Percentiles rank a stretch among this genome's conserved stretches.
Evolutionary conservation across 495 filamentous ascomycete genomes (phyloP).

Genomic region (Neurospora cerealis): DNA sequence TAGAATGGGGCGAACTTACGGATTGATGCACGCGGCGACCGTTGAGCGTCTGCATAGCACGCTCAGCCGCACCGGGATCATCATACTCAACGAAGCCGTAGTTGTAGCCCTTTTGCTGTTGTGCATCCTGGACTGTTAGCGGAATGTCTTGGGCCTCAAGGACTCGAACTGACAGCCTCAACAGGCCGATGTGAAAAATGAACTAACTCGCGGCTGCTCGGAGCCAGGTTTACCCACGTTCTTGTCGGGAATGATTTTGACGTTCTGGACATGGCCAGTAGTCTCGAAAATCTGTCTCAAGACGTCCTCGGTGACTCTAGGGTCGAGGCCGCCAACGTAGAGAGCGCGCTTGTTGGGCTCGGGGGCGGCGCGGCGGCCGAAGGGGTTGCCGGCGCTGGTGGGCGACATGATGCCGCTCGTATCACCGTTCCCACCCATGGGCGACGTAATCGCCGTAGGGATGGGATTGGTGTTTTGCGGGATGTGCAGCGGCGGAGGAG

Average conservation of each 20-base stretch:
- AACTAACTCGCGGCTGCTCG: not conserved
- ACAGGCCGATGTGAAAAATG: not conserved
- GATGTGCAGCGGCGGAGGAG: slow-evolving; percentile 85
- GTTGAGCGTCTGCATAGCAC: slow-evolving; percentile 95
- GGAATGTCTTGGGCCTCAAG: not conserved
- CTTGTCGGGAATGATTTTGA: slow-evolving; percentile 99
- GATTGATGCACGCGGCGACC: slow-evolving; percentile 90
- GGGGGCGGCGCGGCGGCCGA: slow-evolving; percentile 83
- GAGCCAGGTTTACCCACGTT: slow-evolving; percentile 52
- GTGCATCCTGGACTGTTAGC: not conserved
- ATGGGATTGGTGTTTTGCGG: slow-evolving; percentile 96
- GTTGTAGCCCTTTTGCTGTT: slow-evolving; percentile 87
- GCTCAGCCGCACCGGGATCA: slow-evolving; percentile 89
- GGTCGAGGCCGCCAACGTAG: slow-evolving; percentile 93
- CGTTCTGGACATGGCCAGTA: slow-evolving; percentile 92
- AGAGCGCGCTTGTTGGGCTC: slow-evolving; percentile 98
- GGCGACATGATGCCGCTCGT: slow-evolving; percentile 69
- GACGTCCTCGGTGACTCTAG: slow-evolving; percentile 91
- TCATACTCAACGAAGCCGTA: slow-evolving; percentile 99
- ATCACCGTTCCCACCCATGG: slow-evolving; percentile 56
- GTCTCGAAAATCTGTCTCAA: slow-evolving; percentile 98
- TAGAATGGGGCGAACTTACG: slow-evolving; percentile 42
- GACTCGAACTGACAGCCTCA: not conserved
- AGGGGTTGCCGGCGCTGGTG: slow-evolving; percentile 59
- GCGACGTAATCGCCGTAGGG: slow-evolving; percentile 83